A percentile compares a stretch with the other conserved stretches of the same genome.
Conservation (phyloP, 2,329 filamentous ascomycete species). For the Bipolaris oryzae region DNA sequence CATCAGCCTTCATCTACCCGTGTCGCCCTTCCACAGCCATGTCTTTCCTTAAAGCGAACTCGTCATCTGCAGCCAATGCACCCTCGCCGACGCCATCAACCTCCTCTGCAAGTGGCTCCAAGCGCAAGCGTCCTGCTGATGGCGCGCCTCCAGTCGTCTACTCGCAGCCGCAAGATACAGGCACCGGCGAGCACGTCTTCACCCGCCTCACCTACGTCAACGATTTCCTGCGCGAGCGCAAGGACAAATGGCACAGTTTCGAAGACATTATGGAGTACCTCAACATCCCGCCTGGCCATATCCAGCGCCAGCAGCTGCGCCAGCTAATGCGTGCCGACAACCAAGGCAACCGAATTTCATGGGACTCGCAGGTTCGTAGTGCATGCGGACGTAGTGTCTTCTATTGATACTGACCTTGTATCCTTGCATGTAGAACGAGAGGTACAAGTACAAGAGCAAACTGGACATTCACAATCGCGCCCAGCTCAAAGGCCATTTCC, state of each 20-base stretch:
- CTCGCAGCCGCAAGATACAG: slow-evolving; percentile 77
- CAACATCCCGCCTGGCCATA: slow-evolving; percentile 68
- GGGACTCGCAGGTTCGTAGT: slow-evolving; percentile 50
- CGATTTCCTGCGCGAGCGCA: slow-evolving; percentile 64
- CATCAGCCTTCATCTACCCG: background rate
- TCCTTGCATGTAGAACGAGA: slow-evolving; percentile 57
- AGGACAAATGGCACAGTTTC: slow-evolving; percentile 68
- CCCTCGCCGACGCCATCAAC: slow-evolving; percentile 65
- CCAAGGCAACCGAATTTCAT: slow-evolving; percentile 67
- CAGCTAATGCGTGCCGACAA: slow-evolving; percentile 66
- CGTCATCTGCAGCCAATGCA: slow-evolving; percentile 53
- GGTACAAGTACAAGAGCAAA: slow-evolving; percentile 82
- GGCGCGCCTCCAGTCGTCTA: slow-evolving; percentile 61
- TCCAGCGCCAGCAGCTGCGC: slow-evolving; percentile 63
- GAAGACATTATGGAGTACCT: slow-evolving; percentile 81
- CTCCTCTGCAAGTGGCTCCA: slow-evolving; percentile 48
- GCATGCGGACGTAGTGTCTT: background rate
- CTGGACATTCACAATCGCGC: slow-evolving; percentile 81
- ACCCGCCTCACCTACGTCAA: slow-evolving; percentile 89
- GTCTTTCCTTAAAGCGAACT: slow-evolving; percentile 44
- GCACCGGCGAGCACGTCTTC: slow-evolving; percentile 78
- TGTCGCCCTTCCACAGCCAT: slow-evolving; percentile 26
- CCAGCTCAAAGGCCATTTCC: slow-evolving; percentile 79
- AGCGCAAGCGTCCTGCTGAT: slow-evolving; percentile 64
- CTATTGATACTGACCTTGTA: background rate